phyloP scores from a whole-genome alignment of 2,329 filamentous ascomycete genomes.

The Penicillium griseofulvum region DNA sequence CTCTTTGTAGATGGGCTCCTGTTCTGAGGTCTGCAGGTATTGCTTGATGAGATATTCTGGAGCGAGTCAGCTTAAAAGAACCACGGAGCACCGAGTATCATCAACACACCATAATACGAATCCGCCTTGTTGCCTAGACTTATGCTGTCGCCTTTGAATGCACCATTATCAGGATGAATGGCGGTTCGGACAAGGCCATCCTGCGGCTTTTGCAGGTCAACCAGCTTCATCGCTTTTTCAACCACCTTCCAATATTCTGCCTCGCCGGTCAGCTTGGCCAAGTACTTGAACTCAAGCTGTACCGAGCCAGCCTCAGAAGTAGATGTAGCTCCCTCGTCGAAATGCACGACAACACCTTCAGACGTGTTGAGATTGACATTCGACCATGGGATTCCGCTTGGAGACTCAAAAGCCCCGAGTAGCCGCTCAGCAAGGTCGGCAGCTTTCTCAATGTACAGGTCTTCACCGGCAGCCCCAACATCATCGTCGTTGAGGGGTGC shows the following conservation, averaged over 20 bases:
- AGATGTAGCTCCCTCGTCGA: conserved; percentile 82
- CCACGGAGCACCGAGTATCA: background rate
- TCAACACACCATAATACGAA: conserved; percentile 72
- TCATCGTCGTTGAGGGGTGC: conserved; percentile 72
- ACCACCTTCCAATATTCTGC: conserved; percentile 86
- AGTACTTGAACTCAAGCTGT: conserved; percentile 95
- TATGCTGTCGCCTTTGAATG: conserved; percentile 81
- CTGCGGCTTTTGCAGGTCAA: conserved; percentile 74
- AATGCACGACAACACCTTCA: conserved; percentile 75
- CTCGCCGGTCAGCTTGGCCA: conserved; percentile 92
- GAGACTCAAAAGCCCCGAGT: conserved; percentile 80
- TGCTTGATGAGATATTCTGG: conserved; percentile 95
- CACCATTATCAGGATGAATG: conserved; percentile 73
- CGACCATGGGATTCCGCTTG: conserved; percentile 82
- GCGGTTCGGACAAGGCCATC: conserved; percentile 91
- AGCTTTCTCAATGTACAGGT: conserved; percentile 93
- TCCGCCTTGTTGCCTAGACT: conserved; percentile 90
- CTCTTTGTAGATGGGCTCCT: conserved; percentile 81
- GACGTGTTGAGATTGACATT: conserved; percentile 82
- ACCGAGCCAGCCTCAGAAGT: conserved; percentile 90
- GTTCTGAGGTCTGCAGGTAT: conserved; percentile 85
- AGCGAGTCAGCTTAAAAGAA: conserved; percentile 9
- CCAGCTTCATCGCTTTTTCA: conserved; percentile 86
- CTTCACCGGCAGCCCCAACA: conserved; percentile 71
- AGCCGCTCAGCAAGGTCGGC: conserved; percentile 87